A percentile compares a stretch with the other conserved stretches of the same genome.
Evolutionary conservation across 179 eudicot species (phyloP).

Genomic region (Carnegiea gigantea): DNA sequence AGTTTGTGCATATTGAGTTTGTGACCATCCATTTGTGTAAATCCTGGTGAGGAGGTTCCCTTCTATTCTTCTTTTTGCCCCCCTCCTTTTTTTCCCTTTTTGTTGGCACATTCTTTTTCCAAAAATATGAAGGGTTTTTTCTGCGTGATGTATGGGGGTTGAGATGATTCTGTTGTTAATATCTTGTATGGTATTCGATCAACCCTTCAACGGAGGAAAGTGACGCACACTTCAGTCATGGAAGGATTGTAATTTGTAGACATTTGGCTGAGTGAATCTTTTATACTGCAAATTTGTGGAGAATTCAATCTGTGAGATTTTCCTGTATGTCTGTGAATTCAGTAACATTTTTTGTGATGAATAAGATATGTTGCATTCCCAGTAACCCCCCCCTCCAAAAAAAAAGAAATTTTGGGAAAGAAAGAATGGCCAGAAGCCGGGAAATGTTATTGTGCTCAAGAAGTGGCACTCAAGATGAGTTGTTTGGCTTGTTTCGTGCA

Average conservation of each 20-base stretch:
- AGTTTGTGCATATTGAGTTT: conserved; percentile 36
- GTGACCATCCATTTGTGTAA: conserved; percentile 26
- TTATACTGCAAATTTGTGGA: not conserved
- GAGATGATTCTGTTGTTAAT: conserved; percentile 27
- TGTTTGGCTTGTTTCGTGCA: too few species aligned
- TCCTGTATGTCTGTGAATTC: not conserved
- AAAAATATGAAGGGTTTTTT: conserved; percentile 15
- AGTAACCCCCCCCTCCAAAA: too few species aligned
- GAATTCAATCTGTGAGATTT: not conserved
- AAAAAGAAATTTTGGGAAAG: too few species aligned
- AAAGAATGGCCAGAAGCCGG: too few species aligned
- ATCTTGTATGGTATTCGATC: conserved; percentile 23
- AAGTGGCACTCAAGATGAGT: too few species aligned
- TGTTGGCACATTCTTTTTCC: not conserved
- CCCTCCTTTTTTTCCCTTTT: not conserved
- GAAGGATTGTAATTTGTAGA: conserved; percentile 15
- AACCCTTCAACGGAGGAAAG: conserved; percentile 8
- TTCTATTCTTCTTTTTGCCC: conserved; percentile 12
- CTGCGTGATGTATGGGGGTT: conserved; percentile 21
- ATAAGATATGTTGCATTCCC: too few species aligned
- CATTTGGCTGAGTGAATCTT: not conserved
- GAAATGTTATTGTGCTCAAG: too few species aligned
- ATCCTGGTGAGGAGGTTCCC: conserved; percentile 28
- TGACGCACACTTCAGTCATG: not conserved
- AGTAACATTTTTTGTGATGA: not conserved